Base-by-base conservation (phyloP, 164 flowering plant genomes). In the Echeveria elegans region DNA sequence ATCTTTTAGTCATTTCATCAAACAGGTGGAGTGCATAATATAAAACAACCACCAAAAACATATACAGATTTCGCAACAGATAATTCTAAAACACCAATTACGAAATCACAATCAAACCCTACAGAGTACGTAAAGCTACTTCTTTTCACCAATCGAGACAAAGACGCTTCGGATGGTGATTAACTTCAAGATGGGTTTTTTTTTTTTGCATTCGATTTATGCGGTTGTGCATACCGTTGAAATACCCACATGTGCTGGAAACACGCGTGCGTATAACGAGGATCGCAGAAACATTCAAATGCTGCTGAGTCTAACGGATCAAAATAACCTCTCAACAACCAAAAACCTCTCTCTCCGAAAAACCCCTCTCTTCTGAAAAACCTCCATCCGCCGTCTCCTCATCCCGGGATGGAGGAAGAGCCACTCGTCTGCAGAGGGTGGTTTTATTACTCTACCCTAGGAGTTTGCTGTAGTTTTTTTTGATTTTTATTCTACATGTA, bases 261-360 rank as follows among this genome's bases (percentile, higher is more conserved):
- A 23, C 21, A 48, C 53, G 53, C 23, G 53, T 48, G 58, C 11
- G 58, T 21, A 52, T 52, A 28, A 52, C 58, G 29, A 52, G 58
- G 58, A 52, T 52, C 58, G 58, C 58, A 52, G 58, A 52, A 50
- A 50, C 58, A 23, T 50, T 50, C 58, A 50, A 48, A 50, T n/a
- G n/a, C n/a, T n/a, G n/a, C n/a, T n/a, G n/a, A n/a, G n/a, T n/a
- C n/a, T n/a, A n/a, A n/a, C n/a, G n/a, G n/a, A n/a, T n/a, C n/a
- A n/a, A n/a, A n/a, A n/a, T n/a, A n/a, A n/a, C n/a, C n/a, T n/a
- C n/a, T n/a, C n/a, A n/a, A n/a, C n/a, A n/a, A n/a, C n/a, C n/a
- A n/a, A n/a, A n/a, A n/a, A n/a, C n/a, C n/a, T n/a, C n/a, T n/a
- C n/a, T n/a, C n/a, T n/a, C n/a, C n/a, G n/a, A n/a, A n/a, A n/a